These are phyloP conservation scores for Juglanconis juglandina DNA, from an alignment of 2,329 filamentous ascomycete species.

Conservation along the genomic window DNA sequence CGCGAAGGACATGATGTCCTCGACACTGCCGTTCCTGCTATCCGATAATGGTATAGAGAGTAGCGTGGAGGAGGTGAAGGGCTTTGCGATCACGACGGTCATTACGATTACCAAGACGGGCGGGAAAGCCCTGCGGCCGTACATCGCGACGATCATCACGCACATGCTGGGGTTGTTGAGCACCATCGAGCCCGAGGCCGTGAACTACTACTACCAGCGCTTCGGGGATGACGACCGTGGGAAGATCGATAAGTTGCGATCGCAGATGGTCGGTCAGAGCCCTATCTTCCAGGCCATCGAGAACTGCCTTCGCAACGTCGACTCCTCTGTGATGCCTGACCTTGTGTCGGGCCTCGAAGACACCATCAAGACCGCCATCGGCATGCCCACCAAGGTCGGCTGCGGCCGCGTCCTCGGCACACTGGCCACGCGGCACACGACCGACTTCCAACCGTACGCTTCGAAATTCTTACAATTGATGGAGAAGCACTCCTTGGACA, in stretches of 20 bases:
- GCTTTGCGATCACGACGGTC: constrained; percentile 78
- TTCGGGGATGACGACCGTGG: constrained; percentile 83
- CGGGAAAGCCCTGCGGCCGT: constrained; percentile 72
- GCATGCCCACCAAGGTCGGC: constrained; percentile 90
- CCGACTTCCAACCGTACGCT: constrained; percentile 72
- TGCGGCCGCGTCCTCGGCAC: constrained; percentile 82
- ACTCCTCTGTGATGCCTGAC: constrained; percentile 71
- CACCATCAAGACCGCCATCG: constrained; percentile 80
- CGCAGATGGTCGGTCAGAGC: constrained; percentile 76
- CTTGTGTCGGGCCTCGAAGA: constrained; percentile 70
- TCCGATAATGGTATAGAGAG: constrained; percentile 88
- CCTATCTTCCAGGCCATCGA: constrained; percentile 93
- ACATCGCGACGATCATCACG: constrained; percentile 77
- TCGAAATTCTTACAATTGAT: constrained; percentile 73
- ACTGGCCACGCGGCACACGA: constrained; percentile 74
- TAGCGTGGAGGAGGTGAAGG: constrained; percentile 79
- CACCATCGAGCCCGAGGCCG: constrained; percentile 79
- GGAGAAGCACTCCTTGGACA: constrained; percentile 79
- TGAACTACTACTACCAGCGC: constrained; percentile 92
- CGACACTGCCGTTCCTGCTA: constrained; percentile 85
- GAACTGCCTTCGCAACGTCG: constrained; percentile 78
- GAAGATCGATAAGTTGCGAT: constrained; percentile 82
- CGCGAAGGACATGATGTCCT: constrained; percentile 74
- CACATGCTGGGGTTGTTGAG: constrained; percentile 79
- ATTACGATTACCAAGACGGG: constrained; percentile 88